These are phyloP conservation scores for Solanum pimpinellifolium DNA, from an alignment of 257 asterid species.

Conservation along the genomic window DNA sequence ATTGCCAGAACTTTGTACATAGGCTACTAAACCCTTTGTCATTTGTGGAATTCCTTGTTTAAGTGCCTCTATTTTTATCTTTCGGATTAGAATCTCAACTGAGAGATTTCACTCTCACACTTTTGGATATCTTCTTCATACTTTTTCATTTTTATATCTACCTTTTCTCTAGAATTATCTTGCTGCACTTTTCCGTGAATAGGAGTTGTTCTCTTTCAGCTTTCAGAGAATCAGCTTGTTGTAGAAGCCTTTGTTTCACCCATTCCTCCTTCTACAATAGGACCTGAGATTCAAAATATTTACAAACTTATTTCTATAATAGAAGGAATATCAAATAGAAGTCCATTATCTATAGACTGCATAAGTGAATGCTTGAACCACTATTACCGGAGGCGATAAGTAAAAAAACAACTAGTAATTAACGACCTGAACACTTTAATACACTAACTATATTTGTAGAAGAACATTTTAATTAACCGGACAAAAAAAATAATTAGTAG, in stretches of 20 bases:
- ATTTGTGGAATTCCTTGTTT: slow-evolving; percentile 11
- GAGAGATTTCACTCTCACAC: slow-evolving; percentile 33
- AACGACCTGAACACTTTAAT: background rate
- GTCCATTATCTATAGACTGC: background rate
- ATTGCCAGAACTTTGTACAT: slow-evolving; percentile 24
- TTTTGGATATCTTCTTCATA: slow-evolving; percentile 24
- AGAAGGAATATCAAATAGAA: background rate
- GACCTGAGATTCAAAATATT: slow-evolving; percentile 21
- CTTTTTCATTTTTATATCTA: slow-evolving; percentile 20
- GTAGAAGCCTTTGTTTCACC: slow-evolving; percentile 22
- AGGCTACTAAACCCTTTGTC: slow-evolving; percentile 28
- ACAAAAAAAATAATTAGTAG: background rate
- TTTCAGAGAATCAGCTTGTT: slow-evolving; percentile 14
- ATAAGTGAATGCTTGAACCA: background rate
- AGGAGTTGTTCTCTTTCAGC: slow-evolving; percentile 20
- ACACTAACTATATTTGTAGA: background rate
- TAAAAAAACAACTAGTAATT: background rate
- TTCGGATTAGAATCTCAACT: slow-evolving; percentile 30
- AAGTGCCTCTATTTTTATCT: slow-evolving; percentile 47
- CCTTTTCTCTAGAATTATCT: slow-evolving; percentile 26
- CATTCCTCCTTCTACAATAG: slow-evolving; percentile 42
- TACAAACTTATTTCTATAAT: background rate
- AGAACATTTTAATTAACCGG: background rate
- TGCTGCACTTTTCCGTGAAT: slow-evolving; percentile 24
- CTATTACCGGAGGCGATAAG: background rate